Percentiles rank a stretch among this genome's conserved stretches.
phyloP scores from a whole-genome alignment of 2,329 filamentous ascomycete species.

The Sporothrix brunneoviolacea region DNA sequence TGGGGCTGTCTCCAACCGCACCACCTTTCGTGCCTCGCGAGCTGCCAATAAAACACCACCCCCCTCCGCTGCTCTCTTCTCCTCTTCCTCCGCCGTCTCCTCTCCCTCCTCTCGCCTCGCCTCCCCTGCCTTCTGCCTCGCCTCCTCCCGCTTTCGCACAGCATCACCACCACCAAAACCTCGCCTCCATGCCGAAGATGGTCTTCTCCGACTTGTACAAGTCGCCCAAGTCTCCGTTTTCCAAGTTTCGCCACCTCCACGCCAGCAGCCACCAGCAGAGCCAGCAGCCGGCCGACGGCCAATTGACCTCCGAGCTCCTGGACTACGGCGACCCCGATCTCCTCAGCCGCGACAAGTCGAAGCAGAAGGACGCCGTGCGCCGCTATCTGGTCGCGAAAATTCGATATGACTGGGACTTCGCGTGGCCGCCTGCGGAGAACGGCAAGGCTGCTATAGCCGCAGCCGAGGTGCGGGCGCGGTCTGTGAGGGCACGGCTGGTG shows the following conservation, averaged over 20 bases:
- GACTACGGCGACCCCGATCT: constrained; percentile 53
- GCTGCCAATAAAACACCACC: constrained; percentile 7
- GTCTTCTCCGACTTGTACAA: constrained; percentile 55
- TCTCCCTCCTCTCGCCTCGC: background rate
- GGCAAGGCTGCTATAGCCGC: background rate
- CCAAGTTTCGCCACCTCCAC: constrained; percentile 43
- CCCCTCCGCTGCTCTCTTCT: background rate
- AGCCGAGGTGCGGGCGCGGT: background rate
- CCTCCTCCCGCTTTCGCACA: background rate
- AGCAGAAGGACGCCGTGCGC: constrained; percentile 57
- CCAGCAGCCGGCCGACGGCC: constrained; percentile 10
- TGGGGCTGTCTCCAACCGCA: background rate
- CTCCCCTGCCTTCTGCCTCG: background rate
- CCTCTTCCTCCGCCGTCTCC: background rate
- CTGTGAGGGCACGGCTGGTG: background rate
- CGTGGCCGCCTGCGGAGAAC: constrained; percentile 39
- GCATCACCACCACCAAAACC: background rate
- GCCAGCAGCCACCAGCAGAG: constrained; percentile 13
- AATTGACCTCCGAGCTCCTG: constrained; percentile 13
- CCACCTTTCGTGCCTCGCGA: background rate
- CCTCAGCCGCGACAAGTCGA: constrained; percentile 53
- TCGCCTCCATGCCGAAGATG: constrained; percentile 34
- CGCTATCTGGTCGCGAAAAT: constrained; percentile 48
- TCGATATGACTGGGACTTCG: constrained; percentile 54
- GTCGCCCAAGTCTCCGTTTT: constrained; percentile 46